Conservation (phyloP, 2,329 filamentous ascomycete genomes). For the Pseudocercospora eumusae region DNA sequence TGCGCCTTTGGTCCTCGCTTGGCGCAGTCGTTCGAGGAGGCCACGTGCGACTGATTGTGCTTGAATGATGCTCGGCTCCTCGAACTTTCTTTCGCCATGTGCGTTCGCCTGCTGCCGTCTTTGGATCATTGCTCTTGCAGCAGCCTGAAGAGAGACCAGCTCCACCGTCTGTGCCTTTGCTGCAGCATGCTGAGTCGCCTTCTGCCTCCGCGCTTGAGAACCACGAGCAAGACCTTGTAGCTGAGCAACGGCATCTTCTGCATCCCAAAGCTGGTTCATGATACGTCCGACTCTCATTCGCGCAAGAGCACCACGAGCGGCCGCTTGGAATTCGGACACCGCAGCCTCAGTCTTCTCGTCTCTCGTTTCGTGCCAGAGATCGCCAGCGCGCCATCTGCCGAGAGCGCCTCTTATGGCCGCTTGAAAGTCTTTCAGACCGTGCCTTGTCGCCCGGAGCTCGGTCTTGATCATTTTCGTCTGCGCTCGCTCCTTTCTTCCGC, state of each 20-base stretch:
- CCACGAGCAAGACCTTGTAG: slow-evolving; percentile 71
- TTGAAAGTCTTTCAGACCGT: slow-evolving; percentile 49
- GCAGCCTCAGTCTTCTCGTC: slow-evolving; percentile 40
- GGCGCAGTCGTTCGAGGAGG: slow-evolving; percentile 42
- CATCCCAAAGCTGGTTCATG: slow-evolving; percentile 89
- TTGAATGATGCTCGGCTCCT: slow-evolving; percentile 33
- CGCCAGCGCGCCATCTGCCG: slow-evolving; percentile 56
- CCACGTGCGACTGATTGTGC: slow-evolving; percentile 49
- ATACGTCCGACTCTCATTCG: slow-evolving; percentile 73
- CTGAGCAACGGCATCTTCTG: slow-evolving; percentile 73
- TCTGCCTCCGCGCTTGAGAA: slow-evolving; percentile 55
- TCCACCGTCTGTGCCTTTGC: slow-evolving; percentile 59
- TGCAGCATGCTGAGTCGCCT: slow-evolving; percentile 60
- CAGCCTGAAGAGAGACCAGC: slow-evolving; percentile 53
- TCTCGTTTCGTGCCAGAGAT: slow-evolving; percentile 47
- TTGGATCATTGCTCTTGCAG: slow-evolving; percentile 66
- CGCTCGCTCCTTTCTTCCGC: slow-evolving; percentile 60
- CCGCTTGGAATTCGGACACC: slow-evolving; percentile 45
- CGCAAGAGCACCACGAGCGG: slow-evolving; percentile 68
- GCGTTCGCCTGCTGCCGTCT: slow-evolving; percentile 47
- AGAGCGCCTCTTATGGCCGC: slow-evolving; percentile 54
- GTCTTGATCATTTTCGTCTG: slow-evolving; percentile 51
- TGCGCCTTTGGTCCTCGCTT: slow-evolving; percentile 35
- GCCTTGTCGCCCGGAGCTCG: slow-evolving; percentile 47
- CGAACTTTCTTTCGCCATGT: slow-evolving; percentile 35